Percentiles rank a stretch among this genome's conserved stretches.
phyloP scores from a whole-genome alignment of 2,329 filamentous ascomycete genomes.

The Trichothecium roseum region DNA sequence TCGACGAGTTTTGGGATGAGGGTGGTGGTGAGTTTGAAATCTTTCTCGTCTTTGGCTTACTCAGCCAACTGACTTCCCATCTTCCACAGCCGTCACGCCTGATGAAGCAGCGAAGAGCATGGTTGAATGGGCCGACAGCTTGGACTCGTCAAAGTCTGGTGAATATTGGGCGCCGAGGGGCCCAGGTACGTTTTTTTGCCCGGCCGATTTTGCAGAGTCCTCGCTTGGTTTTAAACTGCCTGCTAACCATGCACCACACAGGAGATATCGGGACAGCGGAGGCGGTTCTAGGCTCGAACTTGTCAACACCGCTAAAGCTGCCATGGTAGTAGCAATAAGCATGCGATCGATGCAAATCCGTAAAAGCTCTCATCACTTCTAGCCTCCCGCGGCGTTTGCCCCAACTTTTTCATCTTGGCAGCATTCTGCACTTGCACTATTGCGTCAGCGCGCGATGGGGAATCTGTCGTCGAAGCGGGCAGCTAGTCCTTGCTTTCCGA shows the following conservation, averaged over 20 bases:
- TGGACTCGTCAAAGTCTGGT: conserved; percentile 57
- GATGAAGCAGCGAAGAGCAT: conserved; percentile 56
- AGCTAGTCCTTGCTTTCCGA: no score
- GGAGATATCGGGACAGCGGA: conserved; percentile 59
- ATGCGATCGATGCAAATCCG: not conserved
- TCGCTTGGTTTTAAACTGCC: no score
- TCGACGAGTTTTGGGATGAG: conserved; percentile 63
- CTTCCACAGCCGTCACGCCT: conserved; percentile 54
- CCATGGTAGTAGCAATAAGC: conserved; percentile 38
- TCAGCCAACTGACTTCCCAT: not conserved
- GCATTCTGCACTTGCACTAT: no score
- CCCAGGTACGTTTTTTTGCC: conserved; percentile 37
- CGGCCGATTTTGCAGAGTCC: not conserved
- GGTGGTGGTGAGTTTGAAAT: conserved; percentile 41
- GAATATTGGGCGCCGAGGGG: conserved; percentile 66
- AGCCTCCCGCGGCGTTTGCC: no score
- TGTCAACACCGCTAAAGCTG: conserved; percentile 50
- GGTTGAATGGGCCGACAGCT: conserved; percentile 47
- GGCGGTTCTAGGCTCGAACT: conserved; percentile 43
- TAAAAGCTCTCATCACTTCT: no score
- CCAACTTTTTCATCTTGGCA: no score
- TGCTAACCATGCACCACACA: no score
- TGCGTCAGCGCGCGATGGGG: no score
- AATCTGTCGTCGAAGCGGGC: no score
- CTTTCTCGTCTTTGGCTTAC: not conserved